These are phyloP conservation scores for Penicillium arizonense DNA, from an alignment of 495 filamentous ascomycete species.

Conservation along the genomic window DNA sequence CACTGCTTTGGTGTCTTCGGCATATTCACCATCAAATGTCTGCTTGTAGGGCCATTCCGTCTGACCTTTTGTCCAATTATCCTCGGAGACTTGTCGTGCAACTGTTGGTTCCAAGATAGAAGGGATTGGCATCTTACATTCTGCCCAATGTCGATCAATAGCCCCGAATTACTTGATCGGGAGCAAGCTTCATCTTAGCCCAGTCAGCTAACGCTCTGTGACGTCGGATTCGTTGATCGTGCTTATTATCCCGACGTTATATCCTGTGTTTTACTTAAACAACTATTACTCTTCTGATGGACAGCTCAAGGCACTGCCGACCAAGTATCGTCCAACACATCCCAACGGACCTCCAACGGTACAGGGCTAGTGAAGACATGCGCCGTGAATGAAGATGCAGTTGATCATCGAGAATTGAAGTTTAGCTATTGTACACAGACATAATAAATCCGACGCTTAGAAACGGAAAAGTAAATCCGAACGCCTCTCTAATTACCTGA, in stretches of 20 bases:
- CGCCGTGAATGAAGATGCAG: not conserved
- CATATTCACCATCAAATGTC: not conserved
- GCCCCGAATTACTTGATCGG: not conserved
- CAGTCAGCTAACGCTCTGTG: not conserved
- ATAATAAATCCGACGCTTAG: not conserved
- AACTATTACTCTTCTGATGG: not conserved
- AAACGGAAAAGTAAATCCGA: not conserved
- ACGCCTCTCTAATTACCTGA: not conserved
- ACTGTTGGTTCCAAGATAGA: not conserved
- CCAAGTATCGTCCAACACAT: not conserved
- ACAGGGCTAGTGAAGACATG: too few species aligned
- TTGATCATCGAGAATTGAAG: not conserved
- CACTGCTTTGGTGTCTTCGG: not conserved
- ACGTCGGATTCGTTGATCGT: not conserved
- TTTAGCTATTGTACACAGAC: not conserved
- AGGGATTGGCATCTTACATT: not conserved
- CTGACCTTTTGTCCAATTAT: not conserved
- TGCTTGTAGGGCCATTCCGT: not conserved
- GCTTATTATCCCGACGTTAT: not conserved
- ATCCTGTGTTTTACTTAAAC: slow-evolving; percentile 1
- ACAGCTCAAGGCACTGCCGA: not conserved
- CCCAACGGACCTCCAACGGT: not conserved
- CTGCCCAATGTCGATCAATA: not conserved
- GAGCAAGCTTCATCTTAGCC: not conserved
- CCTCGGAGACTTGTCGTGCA: not conserved